Percentiles rank a stretch among this genome's conserved stretches.
Conservation (phyloP, 2,329 filamentous ascomycete genomes). For the Ophiocordyceps robertsii region DNA sequence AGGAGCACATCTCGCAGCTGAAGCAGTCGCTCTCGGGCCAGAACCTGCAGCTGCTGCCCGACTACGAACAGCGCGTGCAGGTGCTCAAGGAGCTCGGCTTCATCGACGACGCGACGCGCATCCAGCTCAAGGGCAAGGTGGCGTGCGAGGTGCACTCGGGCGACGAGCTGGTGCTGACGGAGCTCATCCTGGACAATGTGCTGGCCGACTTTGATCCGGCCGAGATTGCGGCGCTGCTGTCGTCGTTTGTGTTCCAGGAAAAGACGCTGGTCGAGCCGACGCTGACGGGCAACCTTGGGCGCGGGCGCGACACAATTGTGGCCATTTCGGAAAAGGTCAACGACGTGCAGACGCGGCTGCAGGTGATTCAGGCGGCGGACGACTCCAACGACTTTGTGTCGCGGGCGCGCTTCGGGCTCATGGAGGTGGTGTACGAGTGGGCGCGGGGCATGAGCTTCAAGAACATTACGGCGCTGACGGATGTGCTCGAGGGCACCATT, state of each 20-base stretch:
- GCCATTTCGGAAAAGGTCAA: slow-evolving; percentile 89
- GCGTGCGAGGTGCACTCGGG: slow-evolving; percentile 97
- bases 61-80: slow-evolving; percentile 89
- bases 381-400: slow-evolving; percentile 88
- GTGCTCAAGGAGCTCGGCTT: slow-evolving; percentile 88
- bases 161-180: slow-evolving; percentile 89
- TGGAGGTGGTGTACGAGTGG: slow-evolving; percentile 99
- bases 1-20: slow-evolving; percentile 80
- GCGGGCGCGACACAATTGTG: slow-evolving; percentile 74
- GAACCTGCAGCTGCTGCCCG: slow-evolving; percentile 86
- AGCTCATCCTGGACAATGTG: slow-evolving; percentile 92
- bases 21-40: slow-evolving; percentile 88
- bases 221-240: slow-evolving; percentile 89
- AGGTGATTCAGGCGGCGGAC: slow-evolving; percentile 82
- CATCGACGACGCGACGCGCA: slow-evolving; percentile 73
- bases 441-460: slow-evolving; percentile 96
- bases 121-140: slow-evolving; percentile 95
- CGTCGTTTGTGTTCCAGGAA: slow-evolving; percentile 94
- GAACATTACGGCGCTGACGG: slow-evolving; percentile 89
- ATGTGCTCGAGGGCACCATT: slow-evolving; percentile 94
- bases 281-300: slow-evolving; percentile 68
- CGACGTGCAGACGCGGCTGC: slow-evolving; percentile 72
- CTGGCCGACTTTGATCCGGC: slow-evolving; percentile 90
- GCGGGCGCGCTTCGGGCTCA: slow-evolving; percentile 77
- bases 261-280: slow-evolving; percentile 76